Evolutionary conservation across 2,329 filamentous ascomycete genomes (phyloP), one percentile per base, ranked within the genome.

Genomic region (Mycogone perniciosa): DNA sequence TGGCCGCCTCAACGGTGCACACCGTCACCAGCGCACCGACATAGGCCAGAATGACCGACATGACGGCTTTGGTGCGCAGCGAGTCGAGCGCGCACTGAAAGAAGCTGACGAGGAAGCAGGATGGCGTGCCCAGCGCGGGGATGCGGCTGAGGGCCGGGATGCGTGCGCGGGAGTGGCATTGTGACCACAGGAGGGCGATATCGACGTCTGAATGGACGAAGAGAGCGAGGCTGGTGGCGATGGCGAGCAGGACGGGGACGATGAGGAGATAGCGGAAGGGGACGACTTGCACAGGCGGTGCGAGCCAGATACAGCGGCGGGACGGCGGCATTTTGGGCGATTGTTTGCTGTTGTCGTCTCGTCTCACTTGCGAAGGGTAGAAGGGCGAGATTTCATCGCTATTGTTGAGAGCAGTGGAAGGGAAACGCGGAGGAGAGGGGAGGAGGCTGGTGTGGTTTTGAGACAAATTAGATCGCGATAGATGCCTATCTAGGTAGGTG

Each of bases 221-320:
- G 57, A 79, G 70, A 29, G 64, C 57, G 54, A 64, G 50, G 30
- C 64, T 64, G 4, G 75, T 76, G 38, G 67, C 60, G 51, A 72
- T 40, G 57, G 75, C 68, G 47, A 80, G 68, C 31, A 77, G 60
- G 44, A 76, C 64, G 7, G 77, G 71, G 2, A 74, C 61, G 40
- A 80, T 70, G n/a, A 76, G 63, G 34, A 81, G 64, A 62, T 76
- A 77, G 38, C 73, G 75, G 44, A 80, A 73, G 43, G 74, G 60
- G 59, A 82, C 74, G 58, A 71, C 69, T 33, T 77, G 75, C 49
- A 82, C 74, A 11, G 79, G 78, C 8, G 70, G 69, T 45, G 51
- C 26, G 40, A 48, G 50, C 50, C 44, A 48, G 27, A 2, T 33
- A 29, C 35, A 40, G 45, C 45, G 7, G 20, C 35, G 46, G 6